phyloP scores from a whole-genome alignment of 305 asterid species.

The Striga hermonthica region DNA sequence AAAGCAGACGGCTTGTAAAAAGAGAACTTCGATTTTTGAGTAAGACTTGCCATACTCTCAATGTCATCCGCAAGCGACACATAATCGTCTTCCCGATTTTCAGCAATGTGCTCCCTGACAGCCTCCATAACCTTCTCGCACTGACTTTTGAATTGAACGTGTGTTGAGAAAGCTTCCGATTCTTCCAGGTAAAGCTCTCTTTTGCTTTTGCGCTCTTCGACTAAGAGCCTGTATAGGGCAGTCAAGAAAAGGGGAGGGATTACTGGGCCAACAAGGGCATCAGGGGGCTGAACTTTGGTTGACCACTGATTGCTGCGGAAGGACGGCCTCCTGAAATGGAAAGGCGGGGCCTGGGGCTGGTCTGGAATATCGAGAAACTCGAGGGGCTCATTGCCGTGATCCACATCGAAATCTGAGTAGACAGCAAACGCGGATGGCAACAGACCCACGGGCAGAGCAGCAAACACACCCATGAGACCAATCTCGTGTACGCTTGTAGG shows the following conservation, averaged over 20 bases:
- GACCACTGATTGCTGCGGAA: conserved; percentile 49
- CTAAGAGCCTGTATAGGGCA: conserved; percentile 42
- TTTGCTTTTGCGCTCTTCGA: conserved; percentile 37
- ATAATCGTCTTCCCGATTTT: conserved; percentile 34
- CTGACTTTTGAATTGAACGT: conserved; percentile 38
- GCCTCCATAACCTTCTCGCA: conserved; percentile 51
- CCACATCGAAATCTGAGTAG: conserved; percentile 35
- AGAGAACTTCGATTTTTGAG: conserved; percentile 32
- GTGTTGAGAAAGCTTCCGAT: conserved; percentile 44
- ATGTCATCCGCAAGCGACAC: conserved; percentile 64
- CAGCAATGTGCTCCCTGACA: conserved; percentile 38
- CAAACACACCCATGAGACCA: conserved; percentile 47
- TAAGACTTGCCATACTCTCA: conserved; percentile 32
- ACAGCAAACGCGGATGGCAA: conserved; percentile 45
- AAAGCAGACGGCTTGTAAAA: conserved; percentile 45
- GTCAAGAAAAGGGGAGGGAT: conserved; percentile 57
- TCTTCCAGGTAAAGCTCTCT: conserved; percentile 33
- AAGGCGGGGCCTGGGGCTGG: conserved; percentile 41
- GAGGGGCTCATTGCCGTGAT: conserved; percentile 35
- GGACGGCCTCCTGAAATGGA: conserved; percentile 49
- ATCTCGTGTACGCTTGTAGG: conserved; percentile 69
- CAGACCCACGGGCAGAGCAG: conserved; percentile 47
- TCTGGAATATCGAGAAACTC: conserved; percentile 48
- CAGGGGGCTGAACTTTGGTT: conserved; percentile 39
- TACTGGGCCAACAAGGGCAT: conserved; percentile 43